Base-by-base conservation (phyloP, 2,329 filamentous ascomycete species). In the Microdochium bolleyi region DNA sequence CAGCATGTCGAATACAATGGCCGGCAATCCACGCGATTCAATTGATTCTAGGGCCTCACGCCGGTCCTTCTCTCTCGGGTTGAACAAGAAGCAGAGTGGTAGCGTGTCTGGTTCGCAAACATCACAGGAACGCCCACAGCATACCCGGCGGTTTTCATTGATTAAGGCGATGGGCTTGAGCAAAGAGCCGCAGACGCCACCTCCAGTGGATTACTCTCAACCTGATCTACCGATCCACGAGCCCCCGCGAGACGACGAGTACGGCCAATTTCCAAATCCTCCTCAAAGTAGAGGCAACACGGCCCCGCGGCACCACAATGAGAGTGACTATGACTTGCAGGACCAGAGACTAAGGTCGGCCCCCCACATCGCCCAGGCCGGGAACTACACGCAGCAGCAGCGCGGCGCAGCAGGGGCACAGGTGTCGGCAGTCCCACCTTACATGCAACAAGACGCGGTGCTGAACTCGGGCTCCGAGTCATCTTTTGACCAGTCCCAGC, bases 1-100 rank as follows among this genome's bases (percentile, higher is more conserved):
- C 49, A 96, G 91, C 73, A 95, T 96, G 90, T 82, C 87, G 56
- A 86, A 87, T 57, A 76, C 83, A 2, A 82, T 87, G 68, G 74
- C 82, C 5, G 78, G 78, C 38, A 75, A 79, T 51, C 69, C 76
- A 13, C 76, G 87, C 49, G 74, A 76, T 41, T 92, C 88, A 1
- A 82, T 88, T 62, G 88, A 92, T 58, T 91, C 86, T 2, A 75
- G 75, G 57, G 72, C 71, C 19, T 83, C 82, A 30, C 80, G 87
- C 24, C 82, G 85, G 48, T 90, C 87, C 0, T 86, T 88, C 64
- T 85, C 85, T 1, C 72, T 88, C 49, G 83, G 82, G 1, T 75
- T 88, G 19, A 82, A 80, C 41, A 87, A 84, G 73, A 90, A 88
- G 73, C 76, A 78, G 56, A 88, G 84, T 61, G 85, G 86, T 55